Percentiles rank a stretch among this genome's conserved stretches.
Conservation (phyloP, 2,329 filamentous ascomycete genomes). For the Arachnopeziza araneosa region DNA sequence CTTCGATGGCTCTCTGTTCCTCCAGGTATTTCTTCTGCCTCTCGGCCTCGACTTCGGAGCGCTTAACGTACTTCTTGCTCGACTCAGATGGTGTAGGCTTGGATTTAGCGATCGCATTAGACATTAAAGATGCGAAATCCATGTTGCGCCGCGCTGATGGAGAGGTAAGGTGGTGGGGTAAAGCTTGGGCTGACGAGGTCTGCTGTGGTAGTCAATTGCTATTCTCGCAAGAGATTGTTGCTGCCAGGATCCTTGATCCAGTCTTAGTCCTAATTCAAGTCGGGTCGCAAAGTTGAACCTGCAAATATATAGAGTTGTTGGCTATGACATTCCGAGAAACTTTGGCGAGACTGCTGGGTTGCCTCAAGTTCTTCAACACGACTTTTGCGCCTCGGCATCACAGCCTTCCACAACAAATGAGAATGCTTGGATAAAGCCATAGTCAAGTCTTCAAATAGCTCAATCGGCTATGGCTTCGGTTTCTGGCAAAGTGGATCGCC, state of each 20-base stretch:
- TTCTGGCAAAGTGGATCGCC: slow-evolving; percentile 53
- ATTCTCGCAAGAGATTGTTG: not conserved
- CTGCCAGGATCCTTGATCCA: too few species aligned
- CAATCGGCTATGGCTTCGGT: slow-evolving; percentile 29
- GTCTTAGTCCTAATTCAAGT: not conserved
- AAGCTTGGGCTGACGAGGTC: not conserved
- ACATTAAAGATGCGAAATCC: slow-evolving; percentile 95
- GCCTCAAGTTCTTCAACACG: not conserved
- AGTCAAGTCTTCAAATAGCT: slow-evolving; percentile 6
- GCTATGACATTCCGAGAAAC: not conserved
- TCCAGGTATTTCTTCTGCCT: slow-evolving; percentile 74
- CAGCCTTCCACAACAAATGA: slow-evolving; percentile 3
- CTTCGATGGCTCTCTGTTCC: slow-evolving; percentile 71
- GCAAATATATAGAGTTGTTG: not conserved
- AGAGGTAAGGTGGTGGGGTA: not conserved
- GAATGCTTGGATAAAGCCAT: slow-evolving; percentile 7
- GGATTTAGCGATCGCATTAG: slow-evolving; percentile 82
- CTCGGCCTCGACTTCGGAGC: slow-evolving; percentile 78
- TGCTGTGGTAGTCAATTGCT: not conserved
- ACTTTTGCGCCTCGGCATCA: slow-evolving; percentile 15
- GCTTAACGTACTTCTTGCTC: slow-evolving; percentile 74
- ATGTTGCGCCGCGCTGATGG: slow-evolving; percentile 44
- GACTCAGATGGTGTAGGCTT: slow-evolving; percentile 42
- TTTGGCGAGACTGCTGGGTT: slow-evolving; percentile 12
- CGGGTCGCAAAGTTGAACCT: not conserved